Percentiles rank a stretch among this genome's conserved stretches.
Evolutionary conservation across 139 green algal species (phyloP).

Genomic region (Coelastrella sp.): DNA sequence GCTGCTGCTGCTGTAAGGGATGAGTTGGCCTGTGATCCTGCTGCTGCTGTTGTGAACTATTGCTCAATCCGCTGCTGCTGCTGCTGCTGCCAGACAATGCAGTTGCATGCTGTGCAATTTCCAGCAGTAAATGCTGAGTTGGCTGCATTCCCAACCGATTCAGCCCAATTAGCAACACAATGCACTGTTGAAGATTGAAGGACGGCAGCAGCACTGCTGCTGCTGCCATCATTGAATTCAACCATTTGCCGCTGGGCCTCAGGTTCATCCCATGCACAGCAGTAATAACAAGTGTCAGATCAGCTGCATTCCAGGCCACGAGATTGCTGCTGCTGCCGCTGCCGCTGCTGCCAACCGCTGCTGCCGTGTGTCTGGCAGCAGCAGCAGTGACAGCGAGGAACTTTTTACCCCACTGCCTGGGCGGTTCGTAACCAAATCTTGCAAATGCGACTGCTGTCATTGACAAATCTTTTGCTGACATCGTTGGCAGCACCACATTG

Average conservation of each 20-base stretch:
- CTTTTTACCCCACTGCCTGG: not conserved
- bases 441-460: slow-evolving; percentile 24
- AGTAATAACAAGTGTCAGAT: slow-evolving; percentile 10
- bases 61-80: not conserved
- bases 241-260: not conserved
- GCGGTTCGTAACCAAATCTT: not conserved
- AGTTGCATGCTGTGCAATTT: not conserved
- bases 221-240: slow-evolving; percentile 8
- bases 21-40: not conserved
- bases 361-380: not conserved
- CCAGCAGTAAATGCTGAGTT: not conserved
- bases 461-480: not conserved
- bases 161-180: slow-evolving; percentile 9
- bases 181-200: slow-evolving; percentile 17
- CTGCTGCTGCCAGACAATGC: slow-evolving; percentile 1
- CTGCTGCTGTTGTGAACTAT: not conserved
- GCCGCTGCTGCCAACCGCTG: not conserved
- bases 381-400: slow-evolving; percentile 18
- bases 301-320: not conserved
- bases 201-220: not conserved
- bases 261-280: slow-evolving; percentile 33
- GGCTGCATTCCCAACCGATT: not conserved
- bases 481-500: not conserved
- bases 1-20: not conserved
- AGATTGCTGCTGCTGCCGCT: not conserved